Conservation (phyloP, 2,329 filamentous ascomycete species). For the Nigrospora sphaerica region DNA sequence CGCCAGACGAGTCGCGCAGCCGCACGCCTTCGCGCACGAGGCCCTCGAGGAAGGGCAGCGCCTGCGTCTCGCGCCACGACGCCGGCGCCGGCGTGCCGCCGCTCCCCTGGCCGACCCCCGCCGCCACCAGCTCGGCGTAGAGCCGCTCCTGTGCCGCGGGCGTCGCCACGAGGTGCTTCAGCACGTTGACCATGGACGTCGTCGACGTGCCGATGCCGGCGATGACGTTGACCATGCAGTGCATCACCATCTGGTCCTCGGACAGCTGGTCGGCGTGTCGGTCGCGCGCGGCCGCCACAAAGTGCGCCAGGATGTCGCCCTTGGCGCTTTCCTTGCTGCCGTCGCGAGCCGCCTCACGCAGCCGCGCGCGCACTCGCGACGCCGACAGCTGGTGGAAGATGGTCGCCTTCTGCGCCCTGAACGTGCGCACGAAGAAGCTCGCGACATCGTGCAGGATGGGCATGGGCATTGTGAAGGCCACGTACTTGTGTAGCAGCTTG, state of each 20-base stretch:
- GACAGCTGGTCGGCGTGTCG: not conserved
- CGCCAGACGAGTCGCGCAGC: not conserved
- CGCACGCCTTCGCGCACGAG: constrained; percentile 3
- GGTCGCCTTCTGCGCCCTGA: not conserved
- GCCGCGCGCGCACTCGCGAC: not conserved
- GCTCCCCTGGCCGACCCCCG: not conserved
- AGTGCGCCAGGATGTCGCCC: constrained; percentile 2
- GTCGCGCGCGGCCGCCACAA: not conserved
- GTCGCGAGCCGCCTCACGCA: not conserved
- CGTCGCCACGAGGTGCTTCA: not conserved
- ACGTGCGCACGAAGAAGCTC: not conserved
- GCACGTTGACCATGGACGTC: not conserved
- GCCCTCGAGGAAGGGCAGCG: constrained; percentile 2
- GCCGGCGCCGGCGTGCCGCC: not conserved
- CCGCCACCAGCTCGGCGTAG: not conserved
- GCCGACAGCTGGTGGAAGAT: not conserved
- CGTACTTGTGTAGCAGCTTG: not conserved
- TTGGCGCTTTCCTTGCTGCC: not conserved
- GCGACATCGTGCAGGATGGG: constrained; percentile 1
- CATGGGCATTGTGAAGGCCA: not conserved
- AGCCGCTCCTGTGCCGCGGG: constrained; percentile 1
- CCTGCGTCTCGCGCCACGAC: constrained; percentile 1
- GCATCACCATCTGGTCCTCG: constrained; percentile 2
- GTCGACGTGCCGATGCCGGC: constrained; percentile 2
- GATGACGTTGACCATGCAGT: constrained; percentile 3